A percentile compares a stretch with the other conserved stretches of the same genome.
Conservation (phyloP, 305 asterid genomes). For the Fraxinus baroniana region DNA sequence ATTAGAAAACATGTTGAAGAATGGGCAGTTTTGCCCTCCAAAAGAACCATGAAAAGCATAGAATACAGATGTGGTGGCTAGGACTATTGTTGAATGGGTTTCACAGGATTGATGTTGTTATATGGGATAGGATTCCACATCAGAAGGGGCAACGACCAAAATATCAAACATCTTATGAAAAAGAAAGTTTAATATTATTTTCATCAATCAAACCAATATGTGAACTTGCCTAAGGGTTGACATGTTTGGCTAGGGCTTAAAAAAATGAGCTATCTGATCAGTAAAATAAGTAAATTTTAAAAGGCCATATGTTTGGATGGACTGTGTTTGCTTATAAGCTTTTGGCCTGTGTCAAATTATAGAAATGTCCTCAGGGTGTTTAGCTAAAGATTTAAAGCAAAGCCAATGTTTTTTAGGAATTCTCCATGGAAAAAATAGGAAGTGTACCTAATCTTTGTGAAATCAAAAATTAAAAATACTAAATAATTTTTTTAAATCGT, state of each 20-base stretch:
- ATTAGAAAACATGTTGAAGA: neutral
- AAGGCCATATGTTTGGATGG: neutral
- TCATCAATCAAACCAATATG: neutral
- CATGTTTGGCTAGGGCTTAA: neutral
- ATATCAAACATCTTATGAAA: neutral
- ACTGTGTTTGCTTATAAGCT: neutral
- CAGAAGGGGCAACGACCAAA: neutral
- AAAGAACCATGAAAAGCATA: neutral
- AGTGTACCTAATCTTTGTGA: neutral
- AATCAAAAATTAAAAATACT: too few relatives aligned
- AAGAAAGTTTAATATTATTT: neutral
- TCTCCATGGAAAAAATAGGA: neutral
- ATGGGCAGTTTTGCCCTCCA: neutral
- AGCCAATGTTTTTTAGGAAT: neutral
- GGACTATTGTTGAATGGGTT: conserved; percentile 11
- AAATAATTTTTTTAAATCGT: too few relatives aligned
- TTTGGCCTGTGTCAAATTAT: neutral
- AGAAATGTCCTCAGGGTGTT: neutral
- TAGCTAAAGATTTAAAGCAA: too few relatives aligned
- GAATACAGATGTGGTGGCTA: neutral
- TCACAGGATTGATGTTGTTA: neutral
- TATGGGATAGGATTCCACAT: neutral
- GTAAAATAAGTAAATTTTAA: too few relatives aligned
- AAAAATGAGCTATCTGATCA: neutral
- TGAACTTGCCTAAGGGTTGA: neutral